phyloP scores from a whole-genome alignment of 2,329 filamentous ascomycete genomes.

The Penicillium fuscoglaucum region DNA sequence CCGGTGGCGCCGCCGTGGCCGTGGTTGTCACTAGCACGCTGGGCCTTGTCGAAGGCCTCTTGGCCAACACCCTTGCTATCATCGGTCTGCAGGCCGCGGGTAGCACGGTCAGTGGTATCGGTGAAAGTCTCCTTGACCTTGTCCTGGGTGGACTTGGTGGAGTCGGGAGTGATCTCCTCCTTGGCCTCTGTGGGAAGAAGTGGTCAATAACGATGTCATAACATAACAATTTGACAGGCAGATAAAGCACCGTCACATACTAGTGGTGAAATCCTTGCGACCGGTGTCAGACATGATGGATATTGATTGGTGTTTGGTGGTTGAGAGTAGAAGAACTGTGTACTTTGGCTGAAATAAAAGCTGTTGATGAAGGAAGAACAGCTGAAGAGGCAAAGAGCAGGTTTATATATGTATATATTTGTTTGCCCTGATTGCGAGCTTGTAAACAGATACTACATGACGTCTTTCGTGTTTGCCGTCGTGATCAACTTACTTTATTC shows the following conservation, averaged over 20 bases:
- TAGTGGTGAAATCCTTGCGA: conserved; percentile 62
- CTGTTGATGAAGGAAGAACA: background rate
- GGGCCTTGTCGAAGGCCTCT: conserved; percentile 52
- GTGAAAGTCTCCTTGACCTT: conserved; percentile 60
- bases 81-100: conserved; percentile 55
- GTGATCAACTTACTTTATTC: conserved; percentile 1
- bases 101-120: conserved; percentile 56
- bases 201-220: background rate
- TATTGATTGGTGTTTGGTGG: conserved; percentile 17
- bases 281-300: conserved; percentile 60
- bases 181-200: conserved; percentile 46
- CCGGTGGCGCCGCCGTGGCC: conserved; percentile 40
- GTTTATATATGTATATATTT: conserved; percentile 30
- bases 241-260: conserved; percentile 31
- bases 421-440: background rate
- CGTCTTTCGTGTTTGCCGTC: conserved; percentile 15
- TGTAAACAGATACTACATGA: conserved; percentile 16
- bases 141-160: conserved; percentile 61
- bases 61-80: conserved; percentile 57
- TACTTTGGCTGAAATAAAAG: conserved; percentile 3
- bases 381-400: background rate
- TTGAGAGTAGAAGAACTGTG: conserved; percentile 7
- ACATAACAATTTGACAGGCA: background rate
- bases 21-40: conserved; percentile 47
- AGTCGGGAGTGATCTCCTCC: conserved; percentile 60